A percentile compares a stretch with the other conserved stretches of the same genome.
phyloP scores from a whole-genome alignment of 345 rosid genomes.

The Pelargonium nanum region DNA sequence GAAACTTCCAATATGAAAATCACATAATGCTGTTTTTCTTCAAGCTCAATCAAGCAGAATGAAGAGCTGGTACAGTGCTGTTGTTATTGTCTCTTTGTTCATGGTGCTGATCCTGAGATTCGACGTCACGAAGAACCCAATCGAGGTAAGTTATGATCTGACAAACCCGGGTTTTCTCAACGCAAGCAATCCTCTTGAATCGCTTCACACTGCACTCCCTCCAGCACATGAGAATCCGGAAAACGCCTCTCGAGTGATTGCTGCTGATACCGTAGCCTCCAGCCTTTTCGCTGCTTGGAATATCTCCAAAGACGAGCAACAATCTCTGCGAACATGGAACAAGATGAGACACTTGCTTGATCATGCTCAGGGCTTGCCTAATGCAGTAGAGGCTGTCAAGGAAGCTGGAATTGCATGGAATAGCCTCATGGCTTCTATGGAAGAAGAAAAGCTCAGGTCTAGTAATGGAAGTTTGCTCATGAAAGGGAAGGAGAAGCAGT shows the following conservation, averaged over 20 bases:
- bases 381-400: slow-evolving; percentile 78
- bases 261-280: slow-evolving; percentile 37
- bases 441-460: slow-evolving; percentile 47
- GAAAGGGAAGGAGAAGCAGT: slow-evolving; percentile 51
- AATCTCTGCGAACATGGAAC: slow-evolving; percentile 70
- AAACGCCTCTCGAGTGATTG: slow-evolving; percentile 48
- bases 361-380: slow-evolving; percentile 52
- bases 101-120: slow-evolving; percentile 67
- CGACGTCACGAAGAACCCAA: slow-evolving; percentile 46
- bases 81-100: slow-evolving; percentile 58
- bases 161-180: slow-evolving; percentile 40
- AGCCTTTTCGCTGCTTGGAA: slow-evolving; percentile 52
- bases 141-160: slow-evolving; percentile 45
- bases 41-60: slow-evolving; percentile 26
- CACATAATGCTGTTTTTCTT: too few species aligned
- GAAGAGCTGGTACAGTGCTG: slow-evolving; percentile 81
- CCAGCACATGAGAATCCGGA: slow-evolving; percentile 44
- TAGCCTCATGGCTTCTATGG: slow-evolving; percentile 55
- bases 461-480: slow-evolving; percentile 36
- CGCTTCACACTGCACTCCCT: slow-evolving; percentile 48
- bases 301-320: slow-evolving; percentile 50
- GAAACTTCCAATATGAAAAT: too few species aligned
- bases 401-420: slow-evolving; percentile 87
- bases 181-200: slow-evolving; percentile 63
- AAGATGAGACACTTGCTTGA: slow-evolving; percentile 47